Conservation (phyloP, 1,284 basidiomycete species). For the Boletus albobrunnescens region DNA sequence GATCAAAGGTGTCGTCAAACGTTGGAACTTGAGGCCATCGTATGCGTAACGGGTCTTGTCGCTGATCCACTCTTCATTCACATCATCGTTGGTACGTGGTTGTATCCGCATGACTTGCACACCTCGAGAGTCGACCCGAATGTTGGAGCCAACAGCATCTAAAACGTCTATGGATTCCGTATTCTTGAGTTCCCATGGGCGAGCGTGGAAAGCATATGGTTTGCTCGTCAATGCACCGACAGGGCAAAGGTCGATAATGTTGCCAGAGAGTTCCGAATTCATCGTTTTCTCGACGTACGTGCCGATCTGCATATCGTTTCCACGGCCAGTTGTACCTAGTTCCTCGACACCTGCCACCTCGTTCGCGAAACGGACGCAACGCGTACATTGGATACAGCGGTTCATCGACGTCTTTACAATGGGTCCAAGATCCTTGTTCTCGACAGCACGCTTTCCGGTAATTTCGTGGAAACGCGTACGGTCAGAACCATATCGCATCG, state of each 20-base stretch:
- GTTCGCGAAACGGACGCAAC: slow-evolving; percentile 98
- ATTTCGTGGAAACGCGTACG: slow-evolving; percentile 98
- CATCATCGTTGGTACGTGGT: slow-evolving; percentile 93
- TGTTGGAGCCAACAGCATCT: slow-evolving; percentile 97
- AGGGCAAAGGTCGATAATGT: slow-evolving; percentile 95
- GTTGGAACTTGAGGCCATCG: slow-evolving; percentile 95
- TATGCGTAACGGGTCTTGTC: slow-evolving; percentile 98
- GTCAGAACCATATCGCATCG: slow-evolving; percentile 98
- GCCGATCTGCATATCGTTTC: slow-evolving; percentile 98
- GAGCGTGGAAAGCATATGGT: slow-evolving; percentile 94
- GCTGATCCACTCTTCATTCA: slow-evolving; percentile 99
- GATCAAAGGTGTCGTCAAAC: slow-evolving; percentile 88
- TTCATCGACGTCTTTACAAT: slow-evolving; percentile 99
- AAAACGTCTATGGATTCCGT: slow-evolving; percentile 98
- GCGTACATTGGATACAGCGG: slow-evolving; percentile 98
- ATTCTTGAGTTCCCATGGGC: slow-evolving; percentile 98
- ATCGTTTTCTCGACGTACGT: slow-evolving; percentile 98
- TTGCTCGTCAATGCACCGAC: slow-evolving; percentile 98
- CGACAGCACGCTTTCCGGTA: slow-evolving; percentile 94
- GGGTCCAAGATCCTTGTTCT: slow-evolving; percentile 98
- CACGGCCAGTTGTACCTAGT: slow-evolving; percentile 93
- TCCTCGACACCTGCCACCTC: slow-evolving; percentile 99
- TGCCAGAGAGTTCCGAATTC: slow-evolving; percentile 97
- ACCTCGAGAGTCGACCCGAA: slow-evolving; percentile 93
- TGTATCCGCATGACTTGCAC: slow-evolving; percentile 97